A percentile compares a stretch with the other conserved stretches of the same genome.
Conservation (phyloP, 148 eudicot genomes). For the Persicaria maculosa region DNA sequence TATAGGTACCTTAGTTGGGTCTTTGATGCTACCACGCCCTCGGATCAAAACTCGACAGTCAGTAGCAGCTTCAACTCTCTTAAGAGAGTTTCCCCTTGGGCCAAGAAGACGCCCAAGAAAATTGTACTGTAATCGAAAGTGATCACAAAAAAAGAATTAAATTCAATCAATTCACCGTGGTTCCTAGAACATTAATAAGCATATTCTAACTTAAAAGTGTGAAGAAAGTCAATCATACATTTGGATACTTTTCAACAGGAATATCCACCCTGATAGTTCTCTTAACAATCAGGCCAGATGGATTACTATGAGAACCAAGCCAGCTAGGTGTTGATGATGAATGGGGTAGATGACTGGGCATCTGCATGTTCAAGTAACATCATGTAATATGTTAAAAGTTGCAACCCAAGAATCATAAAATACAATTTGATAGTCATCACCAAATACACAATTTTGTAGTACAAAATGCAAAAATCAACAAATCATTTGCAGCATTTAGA, state of each 20-base stretch:
- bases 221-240: constrained; percentile 41
- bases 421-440: neutral
- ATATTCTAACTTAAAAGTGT: neutral
- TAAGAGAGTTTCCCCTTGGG: constrained; percentile 94
- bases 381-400: neutral
- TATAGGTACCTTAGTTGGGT: constrained; percentile 64
- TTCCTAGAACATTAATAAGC: constrained; percentile 1
- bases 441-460: neutral
- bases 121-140: constrained; percentile 55
- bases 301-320: constrained; percentile 68
- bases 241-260: constrained; percentile 84
- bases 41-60: constrained; percentile 94
- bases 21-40: constrained; percentile 98
- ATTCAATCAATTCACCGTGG: neutral
- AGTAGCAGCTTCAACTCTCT: constrained; percentile 90
- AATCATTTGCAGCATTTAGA: neutral
- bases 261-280: constrained; percentile 88
- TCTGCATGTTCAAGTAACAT: constrained; percentile 31
- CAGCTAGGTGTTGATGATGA: constrained; percentile 59
- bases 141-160: neutral
- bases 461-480: neutral
- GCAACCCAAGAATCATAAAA: neutral
- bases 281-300: constrained; percentile 92
- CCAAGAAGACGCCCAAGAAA: constrained; percentile 99
- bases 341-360: constrained; percentile 60